Conservation (phyloP, 2,329 filamentous ascomycete species). For the Fusarium brachygibbosum region DNA sequence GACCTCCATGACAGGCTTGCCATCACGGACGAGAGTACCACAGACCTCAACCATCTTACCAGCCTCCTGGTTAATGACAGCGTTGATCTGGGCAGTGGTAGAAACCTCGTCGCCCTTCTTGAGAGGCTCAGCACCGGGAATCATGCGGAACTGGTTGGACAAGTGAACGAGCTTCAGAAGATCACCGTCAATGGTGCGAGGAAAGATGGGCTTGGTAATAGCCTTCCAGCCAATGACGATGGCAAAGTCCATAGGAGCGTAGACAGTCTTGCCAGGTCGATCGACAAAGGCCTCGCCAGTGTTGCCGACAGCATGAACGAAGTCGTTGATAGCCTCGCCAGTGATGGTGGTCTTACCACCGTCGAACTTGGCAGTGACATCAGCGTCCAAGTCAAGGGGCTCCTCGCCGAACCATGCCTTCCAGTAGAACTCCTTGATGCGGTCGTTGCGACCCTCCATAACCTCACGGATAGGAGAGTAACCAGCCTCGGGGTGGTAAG, state of each 20-base stretch:
- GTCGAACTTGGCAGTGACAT: slow-evolving; percentile 89
- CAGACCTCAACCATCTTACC: slow-evolving; percentile 99
- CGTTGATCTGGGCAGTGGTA: slow-evolving; percentile 95
- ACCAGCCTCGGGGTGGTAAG: slow-evolving; percentile 93
- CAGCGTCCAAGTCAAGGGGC: slow-evolving; percentile 82
- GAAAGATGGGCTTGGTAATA: slow-evolving; percentile 99
- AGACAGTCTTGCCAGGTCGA: slow-evolving; percentile 91
- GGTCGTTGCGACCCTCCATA: slow-evolving; percentile 95
- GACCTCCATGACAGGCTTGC: slow-evolving; percentile 94
- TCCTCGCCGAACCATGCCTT: slow-evolving; percentile 96
- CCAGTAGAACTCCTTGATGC: slow-evolving; percentile 99
- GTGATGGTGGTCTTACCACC: slow-evolving; percentile 90
- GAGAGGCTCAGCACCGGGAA: slow-evolving; percentile 92
- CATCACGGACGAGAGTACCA: slow-evolving; percentile 89
- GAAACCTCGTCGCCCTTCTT: slow-evolving; percentile 95
- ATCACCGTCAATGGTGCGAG: slow-evolving; percentile 94
- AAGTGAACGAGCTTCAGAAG: slow-evolving; percentile 95
- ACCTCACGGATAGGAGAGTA: slow-evolving; percentile 98
- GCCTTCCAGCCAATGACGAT: slow-evolving; percentile 99
- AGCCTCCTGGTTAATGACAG: slow-evolving; percentile 97
- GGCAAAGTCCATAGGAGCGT: slow-evolving; percentile 98
- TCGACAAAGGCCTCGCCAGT: slow-evolving; percentile 98
- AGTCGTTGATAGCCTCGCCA: slow-evolving; percentile 94
- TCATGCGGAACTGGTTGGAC: slow-evolving; percentile 98
- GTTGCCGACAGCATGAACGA: slow-evolving; percentile 98